phyloP scores from a whole-genome alignment of 495 filamentous ascomycete genomes.

The Bombardia bombarda region DNA sequence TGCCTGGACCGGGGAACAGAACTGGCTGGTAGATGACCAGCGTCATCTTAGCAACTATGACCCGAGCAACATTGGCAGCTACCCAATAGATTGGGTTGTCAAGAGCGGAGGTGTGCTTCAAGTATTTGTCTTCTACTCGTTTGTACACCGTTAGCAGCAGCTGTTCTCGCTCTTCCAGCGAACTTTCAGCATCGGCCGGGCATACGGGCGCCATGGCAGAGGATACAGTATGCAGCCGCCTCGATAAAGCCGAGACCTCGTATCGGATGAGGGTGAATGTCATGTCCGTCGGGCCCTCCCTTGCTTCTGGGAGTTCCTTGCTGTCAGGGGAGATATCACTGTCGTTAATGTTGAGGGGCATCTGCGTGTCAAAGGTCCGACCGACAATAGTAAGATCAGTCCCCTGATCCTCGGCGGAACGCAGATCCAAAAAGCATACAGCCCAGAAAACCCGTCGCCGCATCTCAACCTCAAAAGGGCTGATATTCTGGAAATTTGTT shows the following conservation, averaged over 20 bases:
- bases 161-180: conserved; percentile 50
- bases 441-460: conserved; percentile 80
- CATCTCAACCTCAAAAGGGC: conserved; percentile 78
- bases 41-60: conserved; percentile 57
- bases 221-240: conserved; percentile 31
- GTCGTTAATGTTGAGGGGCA: conserved; percentile 78
- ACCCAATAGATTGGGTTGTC: conserved; percentile 61
- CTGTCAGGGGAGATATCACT: conserved; percentile 60
- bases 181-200: conserved; percentile 18
- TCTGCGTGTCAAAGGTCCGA: conserved; percentile 60
- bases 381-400: conserved; percentile 68
- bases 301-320: conserved; percentile 49
- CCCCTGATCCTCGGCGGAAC: conserved; percentile 78
- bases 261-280: conserved; percentile 67
- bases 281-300: conserved; percentile 65
- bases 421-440: conserved; percentile 65
- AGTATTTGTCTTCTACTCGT: conserved; percentile 58
- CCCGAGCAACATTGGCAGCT: conserved; percentile 56
- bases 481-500: conserved; percentile 54
- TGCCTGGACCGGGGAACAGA: conserved; percentile 34
- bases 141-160: conserved; percentile 57
- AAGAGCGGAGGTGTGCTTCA: conserved; percentile 50
- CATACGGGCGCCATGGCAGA: conserved; percentile 23
- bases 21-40: conserved; percentile 45
- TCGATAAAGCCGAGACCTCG: conserved; percentile 46